Evolutionary conservation across 495 filamentous ascomycete genomes (phyloP).

Genomic region (Neurospora sp.): DNA sequence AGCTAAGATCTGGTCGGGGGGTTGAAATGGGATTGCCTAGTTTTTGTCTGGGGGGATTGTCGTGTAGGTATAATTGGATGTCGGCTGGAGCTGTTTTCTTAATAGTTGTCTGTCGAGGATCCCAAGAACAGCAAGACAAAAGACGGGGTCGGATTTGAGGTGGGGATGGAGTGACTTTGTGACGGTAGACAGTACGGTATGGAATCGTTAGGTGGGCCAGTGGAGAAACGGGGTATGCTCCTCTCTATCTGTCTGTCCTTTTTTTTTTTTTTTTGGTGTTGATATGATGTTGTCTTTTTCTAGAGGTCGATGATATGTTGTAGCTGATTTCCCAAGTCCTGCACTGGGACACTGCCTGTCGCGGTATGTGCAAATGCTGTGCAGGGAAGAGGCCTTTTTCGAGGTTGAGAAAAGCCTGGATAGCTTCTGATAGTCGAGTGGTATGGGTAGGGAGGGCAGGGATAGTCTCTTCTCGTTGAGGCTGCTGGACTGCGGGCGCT

Average conservation of each 20-base stretch:
- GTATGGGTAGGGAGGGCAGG: background rate
- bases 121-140: background rate
- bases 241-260: background rate
- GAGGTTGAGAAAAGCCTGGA: background rate
- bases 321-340: background rate
- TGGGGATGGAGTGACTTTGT: background rate
- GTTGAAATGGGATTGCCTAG: background rate
- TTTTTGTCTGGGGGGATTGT: background rate
- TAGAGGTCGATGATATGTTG: background rate
- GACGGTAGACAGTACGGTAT: background rate
- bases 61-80: background rate
- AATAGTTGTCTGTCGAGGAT: background rate
- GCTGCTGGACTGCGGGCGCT: constrained; percentile 68
- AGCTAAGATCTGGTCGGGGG: background rate
- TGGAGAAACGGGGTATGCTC: background rate
- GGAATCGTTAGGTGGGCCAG: background rate
- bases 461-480: constrained; percentile 52
- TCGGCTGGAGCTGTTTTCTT: background rate
- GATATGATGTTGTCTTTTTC: background rate
- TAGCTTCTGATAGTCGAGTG: background rate
- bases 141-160: background rate
- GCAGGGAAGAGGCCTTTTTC: background rate
- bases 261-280: background rate
- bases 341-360: background rate
- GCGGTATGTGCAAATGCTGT: background rate